Base-by-base conservation (phyloP, 495 filamentous ascomycete genomes). In the Niebla homalea region DNA sequence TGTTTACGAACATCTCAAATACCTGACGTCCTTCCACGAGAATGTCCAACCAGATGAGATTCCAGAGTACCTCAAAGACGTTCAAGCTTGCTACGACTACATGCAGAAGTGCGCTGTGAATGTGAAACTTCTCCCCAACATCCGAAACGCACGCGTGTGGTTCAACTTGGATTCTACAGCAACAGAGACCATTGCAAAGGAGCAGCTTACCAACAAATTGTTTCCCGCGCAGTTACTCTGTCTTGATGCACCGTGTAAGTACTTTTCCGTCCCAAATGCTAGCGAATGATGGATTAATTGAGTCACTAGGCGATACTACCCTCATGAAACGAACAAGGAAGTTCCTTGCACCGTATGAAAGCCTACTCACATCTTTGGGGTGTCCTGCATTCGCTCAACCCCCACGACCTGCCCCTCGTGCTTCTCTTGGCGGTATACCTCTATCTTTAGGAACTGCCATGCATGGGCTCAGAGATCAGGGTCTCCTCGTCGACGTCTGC, bases 261-360 rank as follows among this genome's bases (percentile, higher is more conserved):
- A n/a, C n/a, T 16, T 16, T 18, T 35, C 29, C n/a, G 19, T n/a
- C n/a, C 25, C 19, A 16, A 35, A 8, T 32, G 6, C n/a, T 48
- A 26, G 36, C 16, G 2, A 32, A 18, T 11, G 15, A 7, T 7
- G 15, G 4, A 40, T 21, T 16, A 22, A 38, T 42, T 14, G 10
- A n/a, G 42, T 32, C 16, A 6, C 2, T 20, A 32, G 49, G 39
- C 7, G 62, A 64, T 38, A 52, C 60, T 5, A 43, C 51, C 19
- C 36, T 11, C 20, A 46, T 61, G 0, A 57, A 51, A 48, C 43
- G 44, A 12, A 48, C 60, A 1, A 43, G 37, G 43, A 53, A 60
- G 18, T 53, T 62, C 14, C 36, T 65, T n/a, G 53, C 56, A 10
- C 58, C 49, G 10, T 65, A 58, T 43, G 60, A 61, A 38, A 55